Conservation (phyloP, 2,329 filamentous ascomycete genomes). For the Endocalyx cinctus region DNA sequence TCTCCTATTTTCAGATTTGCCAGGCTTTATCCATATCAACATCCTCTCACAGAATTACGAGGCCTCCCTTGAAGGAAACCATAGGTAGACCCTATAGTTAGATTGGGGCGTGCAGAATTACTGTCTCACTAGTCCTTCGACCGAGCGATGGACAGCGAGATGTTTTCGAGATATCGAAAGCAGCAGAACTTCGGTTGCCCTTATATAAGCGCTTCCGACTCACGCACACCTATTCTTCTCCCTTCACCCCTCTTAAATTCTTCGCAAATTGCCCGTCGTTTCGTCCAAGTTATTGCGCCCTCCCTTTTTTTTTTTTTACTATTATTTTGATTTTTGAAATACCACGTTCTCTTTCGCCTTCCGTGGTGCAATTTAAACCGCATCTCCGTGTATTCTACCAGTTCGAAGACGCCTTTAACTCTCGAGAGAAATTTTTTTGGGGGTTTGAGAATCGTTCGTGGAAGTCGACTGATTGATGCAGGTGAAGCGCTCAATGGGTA, state of each 20-base stretch:
- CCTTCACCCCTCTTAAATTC: slow-evolving; percentile 10
- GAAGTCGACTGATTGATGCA: slow-evolving; percentile 21
- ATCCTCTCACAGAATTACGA: slow-evolving; percentile 12
- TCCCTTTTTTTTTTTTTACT: slow-evolving; percentile 16
- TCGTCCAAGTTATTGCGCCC: slow-evolving; percentile 12
- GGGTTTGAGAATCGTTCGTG: slow-evolving; percentile 21
- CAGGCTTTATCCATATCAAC: no score
- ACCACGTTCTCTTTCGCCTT: slow-evolving; percentile 7
- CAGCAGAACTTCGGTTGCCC: slow-evolving; percentile 2
- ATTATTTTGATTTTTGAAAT: slow-evolving; percentile 14
- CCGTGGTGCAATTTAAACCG: slow-evolving; percentile 22
- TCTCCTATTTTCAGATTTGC: no score
- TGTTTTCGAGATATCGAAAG: slow-evolving; percentile 9
- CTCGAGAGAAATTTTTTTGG: slow-evolving; percentile 29
- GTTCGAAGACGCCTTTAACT: slow-evolving; percentile 21
- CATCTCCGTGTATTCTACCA: slow-evolving; percentile 16
- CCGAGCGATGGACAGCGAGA: slow-evolving; percentile 8
- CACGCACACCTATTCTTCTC: no score
- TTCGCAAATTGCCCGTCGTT: slow-evolving; percentile 19
- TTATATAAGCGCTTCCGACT: no score
- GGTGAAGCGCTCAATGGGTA: slow-evolving; percentile 29
- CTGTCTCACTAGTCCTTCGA: slow-evolving; percentile 12
- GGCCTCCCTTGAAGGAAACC: slow-evolving; percentile 9
- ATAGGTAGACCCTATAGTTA: slow-evolving; percentile 14
- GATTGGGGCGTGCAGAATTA: slow-evolving; percentile 8